Evolutionary conservation across 345 rosid species (phyloP).

Genomic region (Salix brachista): DNA sequence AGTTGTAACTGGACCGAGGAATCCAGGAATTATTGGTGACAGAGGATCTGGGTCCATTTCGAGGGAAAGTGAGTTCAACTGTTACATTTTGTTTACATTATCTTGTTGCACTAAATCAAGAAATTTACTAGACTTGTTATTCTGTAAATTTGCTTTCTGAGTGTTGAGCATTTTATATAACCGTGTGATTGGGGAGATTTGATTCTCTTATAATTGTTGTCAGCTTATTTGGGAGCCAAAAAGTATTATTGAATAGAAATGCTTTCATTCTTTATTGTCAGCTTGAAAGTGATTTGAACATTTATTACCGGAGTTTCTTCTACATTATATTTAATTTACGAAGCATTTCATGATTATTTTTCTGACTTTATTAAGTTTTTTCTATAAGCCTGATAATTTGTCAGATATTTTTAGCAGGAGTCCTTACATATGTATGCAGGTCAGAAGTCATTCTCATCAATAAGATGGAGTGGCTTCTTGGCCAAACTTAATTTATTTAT

Average conservation of each 20-base stretch:
- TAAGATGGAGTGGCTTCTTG: neutral
- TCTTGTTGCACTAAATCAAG: neutral
- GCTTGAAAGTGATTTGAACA: neutral
- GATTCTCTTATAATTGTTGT: neutral
- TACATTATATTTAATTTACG: neutral
- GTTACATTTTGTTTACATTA: neutral
- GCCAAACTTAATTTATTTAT: neutral
- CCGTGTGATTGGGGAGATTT: neutral
- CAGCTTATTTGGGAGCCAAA: neutral
- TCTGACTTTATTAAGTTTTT: neutral
- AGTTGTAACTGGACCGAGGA: conserved; percentile 85
- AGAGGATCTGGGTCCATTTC: conserved; percentile 94
- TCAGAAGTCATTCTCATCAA: neutral
- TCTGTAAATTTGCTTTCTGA: neutral
- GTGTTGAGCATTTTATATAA: neutral
- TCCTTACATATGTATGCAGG: neutral
- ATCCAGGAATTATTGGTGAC: conserved; percentile 93
- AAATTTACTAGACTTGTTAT: neutral
- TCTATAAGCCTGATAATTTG: neutral
- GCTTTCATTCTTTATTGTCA: neutral
- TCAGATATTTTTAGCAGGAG: neutral
- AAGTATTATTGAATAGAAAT: neutral
- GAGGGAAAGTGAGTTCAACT: conserved; percentile 83
- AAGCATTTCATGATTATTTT: neutral
- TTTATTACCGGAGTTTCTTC: neutral